A percentile compares a stretch with the other conserved stretches of the same genome.
These are phyloP conservation scores for Cladosporium oxysporum DNA, from an alignment of 2,329 filamentous ascomycete genomes.

Conservation along the genomic window DNA sequence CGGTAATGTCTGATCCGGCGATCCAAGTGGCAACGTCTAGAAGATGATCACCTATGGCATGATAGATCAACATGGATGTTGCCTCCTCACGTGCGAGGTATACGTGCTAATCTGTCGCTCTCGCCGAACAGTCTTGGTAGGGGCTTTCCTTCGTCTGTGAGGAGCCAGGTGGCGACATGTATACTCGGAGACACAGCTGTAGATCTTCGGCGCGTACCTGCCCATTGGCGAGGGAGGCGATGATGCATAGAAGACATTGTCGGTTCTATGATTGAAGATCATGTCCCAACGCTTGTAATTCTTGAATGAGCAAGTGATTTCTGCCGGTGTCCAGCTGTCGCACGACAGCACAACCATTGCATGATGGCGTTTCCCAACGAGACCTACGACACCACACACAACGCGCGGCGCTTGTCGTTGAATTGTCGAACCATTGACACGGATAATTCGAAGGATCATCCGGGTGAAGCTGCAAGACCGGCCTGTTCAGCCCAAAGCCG, in stretches of 20 bases:
- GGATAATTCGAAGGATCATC: conserved; percentile 2
- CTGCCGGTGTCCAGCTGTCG: background rate
- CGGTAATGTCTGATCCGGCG: background rate
- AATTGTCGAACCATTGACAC: background rate
- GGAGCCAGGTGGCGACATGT: background rate
- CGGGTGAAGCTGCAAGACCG: conserved; percentile 7
- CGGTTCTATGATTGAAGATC: background rate
- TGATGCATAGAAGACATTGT: background rate
- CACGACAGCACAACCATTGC: background rate
- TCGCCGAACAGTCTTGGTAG: background rate
- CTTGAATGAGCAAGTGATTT: background rate
- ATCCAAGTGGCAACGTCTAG: background rate
- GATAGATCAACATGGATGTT: background rate
- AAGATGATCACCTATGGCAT: background rate
- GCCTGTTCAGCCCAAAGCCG: background rate
- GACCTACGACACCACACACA: background rate
- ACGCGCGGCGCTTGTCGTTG: background rate
- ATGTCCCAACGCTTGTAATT: background rate
- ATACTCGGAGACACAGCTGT: background rate
- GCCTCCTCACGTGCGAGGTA: background rate
- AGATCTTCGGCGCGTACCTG: background rate
- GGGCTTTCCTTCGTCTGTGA: no score
- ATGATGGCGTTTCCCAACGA: background rate
- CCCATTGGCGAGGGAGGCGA: no score
- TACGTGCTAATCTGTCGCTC: background rate